Evolutionary conservation across 352 stramenopile genomes (phyloP).

Genomic region (Phytophthora megakarya): DNA sequence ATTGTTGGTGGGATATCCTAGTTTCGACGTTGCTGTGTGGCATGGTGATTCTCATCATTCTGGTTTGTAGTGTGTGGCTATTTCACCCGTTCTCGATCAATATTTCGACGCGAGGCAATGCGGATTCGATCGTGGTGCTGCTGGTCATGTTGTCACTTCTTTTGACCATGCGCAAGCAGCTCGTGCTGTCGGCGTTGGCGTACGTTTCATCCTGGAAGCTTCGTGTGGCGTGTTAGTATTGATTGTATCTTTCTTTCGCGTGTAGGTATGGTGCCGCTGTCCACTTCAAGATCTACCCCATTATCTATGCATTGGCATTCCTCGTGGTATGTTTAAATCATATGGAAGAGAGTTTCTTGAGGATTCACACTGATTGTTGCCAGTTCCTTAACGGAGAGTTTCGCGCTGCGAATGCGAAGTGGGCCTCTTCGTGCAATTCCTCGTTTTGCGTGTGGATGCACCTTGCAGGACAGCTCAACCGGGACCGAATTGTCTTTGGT

Average conservation of each 20-base stretch:
- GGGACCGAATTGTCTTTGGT: conserved; percentile 89
- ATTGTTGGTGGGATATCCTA: conserved; percentile 46
- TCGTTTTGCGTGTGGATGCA: conserved; percentile 63
- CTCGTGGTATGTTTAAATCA: conserved; percentile 62
- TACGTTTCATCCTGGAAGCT: conserved; percentile 28
- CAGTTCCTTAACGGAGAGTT: conserved; percentile 81
- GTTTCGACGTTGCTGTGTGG: neutral
- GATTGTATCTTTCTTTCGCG: neutral
- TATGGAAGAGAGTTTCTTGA: neutral
- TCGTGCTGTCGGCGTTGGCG: conserved; percentile 72
- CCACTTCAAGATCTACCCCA: conserved; percentile 99
- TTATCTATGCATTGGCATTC: conserved; percentile 95
- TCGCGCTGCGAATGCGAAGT: conserved; percentile 51
- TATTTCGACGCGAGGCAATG: conserved; percentile 98
- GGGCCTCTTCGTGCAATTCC: conserved; percentile 49
- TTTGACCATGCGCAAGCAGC: conserved; percentile 80
- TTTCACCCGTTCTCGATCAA: conserved; percentile 99
- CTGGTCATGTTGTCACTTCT: conserved; percentile 94
- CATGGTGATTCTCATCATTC: neutral
- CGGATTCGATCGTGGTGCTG: conserved; percentile 94
- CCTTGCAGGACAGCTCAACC: conserved; percentile 57
- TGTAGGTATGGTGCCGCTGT: conserved; percentile 94
- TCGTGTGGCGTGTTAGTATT: neutral
- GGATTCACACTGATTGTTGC: neutral
- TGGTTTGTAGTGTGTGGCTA: conserved; percentile 92